These are phyloP conservation scores for Cymbopogon citratus DNA, from an alignment of 176 grass and related monocot species.

Conservation along the genomic window DNA sequence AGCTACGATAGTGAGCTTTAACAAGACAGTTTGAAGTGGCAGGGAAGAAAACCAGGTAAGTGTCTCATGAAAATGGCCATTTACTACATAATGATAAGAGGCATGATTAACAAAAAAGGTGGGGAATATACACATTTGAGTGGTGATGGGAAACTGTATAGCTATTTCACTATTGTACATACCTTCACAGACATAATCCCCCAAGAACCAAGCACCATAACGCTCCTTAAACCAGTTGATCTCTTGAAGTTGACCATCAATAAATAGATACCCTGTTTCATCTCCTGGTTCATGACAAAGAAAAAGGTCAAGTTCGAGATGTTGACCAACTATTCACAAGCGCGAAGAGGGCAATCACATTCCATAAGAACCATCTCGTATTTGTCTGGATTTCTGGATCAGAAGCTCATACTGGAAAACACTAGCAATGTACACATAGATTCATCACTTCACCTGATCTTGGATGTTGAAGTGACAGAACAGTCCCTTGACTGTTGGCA, in stretches of 20 bases:
- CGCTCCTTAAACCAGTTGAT: slow-evolving; percentile 90
- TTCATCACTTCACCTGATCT: slow-evolving; percentile 60
- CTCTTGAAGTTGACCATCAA: slow-evolving; percentile 59
- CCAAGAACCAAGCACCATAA: slow-evolving; percentile 89
- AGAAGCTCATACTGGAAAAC: not conserved
- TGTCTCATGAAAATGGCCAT: not conserved
- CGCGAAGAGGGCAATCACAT: not conserved
- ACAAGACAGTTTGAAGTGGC: not conserved
- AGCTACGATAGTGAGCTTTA: not conserved
- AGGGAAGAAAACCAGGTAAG: not conserved
- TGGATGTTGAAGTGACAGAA: slow-evolving; percentile 68
- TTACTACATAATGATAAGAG: not conserved
- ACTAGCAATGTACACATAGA: not conserved
- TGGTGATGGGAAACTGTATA: not conserved
- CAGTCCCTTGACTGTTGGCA: slow-evolving; percentile 35
- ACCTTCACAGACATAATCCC: slow-evolving; percentile 93
- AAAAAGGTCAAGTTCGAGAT: not conserved
- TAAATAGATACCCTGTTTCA: slow-evolving; percentile 54
- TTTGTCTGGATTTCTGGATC: not conserved
- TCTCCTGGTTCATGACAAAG: slow-evolving; percentile 48
- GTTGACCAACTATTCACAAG: not conserved
- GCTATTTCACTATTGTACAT: not conserved
- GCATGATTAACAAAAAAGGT: not conserved
- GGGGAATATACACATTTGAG: not conserved
- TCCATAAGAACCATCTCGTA: not conserved